These are phyloP conservation scores for Coccinonectria pachysandricola DNA, from an alignment of 2,329 filamentous ascomycete genomes.

Conservation along the genomic window DNA sequence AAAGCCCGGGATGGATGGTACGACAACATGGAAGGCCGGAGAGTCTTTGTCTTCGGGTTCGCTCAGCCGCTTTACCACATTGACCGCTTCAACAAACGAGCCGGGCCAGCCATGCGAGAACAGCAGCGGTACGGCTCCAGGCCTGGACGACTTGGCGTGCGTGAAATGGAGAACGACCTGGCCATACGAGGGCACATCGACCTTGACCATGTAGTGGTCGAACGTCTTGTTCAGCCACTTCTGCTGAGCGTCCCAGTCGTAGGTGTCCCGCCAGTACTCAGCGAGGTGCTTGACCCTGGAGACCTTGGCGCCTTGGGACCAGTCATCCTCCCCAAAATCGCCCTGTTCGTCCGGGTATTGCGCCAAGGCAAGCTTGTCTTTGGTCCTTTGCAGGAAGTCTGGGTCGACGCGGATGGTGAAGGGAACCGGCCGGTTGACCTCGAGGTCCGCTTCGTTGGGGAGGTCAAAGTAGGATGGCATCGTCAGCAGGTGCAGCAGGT, in stretches of 20 bases:
- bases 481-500: too few species aligned
- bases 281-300: constrained; percentile 4
- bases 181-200: constrained; percentile 7
- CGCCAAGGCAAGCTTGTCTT: constrained; percentile 4
- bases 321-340: constrained; percentile 5
- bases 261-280: constrained; percentile 5
- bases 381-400: constrained; percentile 5
- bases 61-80: constrained; percentile 38
- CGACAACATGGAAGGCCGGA: constrained; percentile 39
- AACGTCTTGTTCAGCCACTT: constrained; percentile 5
- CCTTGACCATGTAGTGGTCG: constrained; percentile 7
- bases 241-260: constrained; percentile 2
- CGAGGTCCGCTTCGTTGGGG: background rate
- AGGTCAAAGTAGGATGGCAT: background rate
- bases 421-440: background rate
- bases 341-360: constrained; percentile 5
- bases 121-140: constrained; percentile 1
- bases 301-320: constrained; percentile 9
- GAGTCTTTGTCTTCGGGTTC: constrained; percentile 15
- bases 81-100: constrained; percentile 51
- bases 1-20: constrained; percentile 37
- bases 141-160: constrained; percentile 1
- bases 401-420: constrained; percentile 3
- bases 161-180: constrained; percentile 4
- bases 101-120: constrained; percentile 38